phyloP scores from a whole-genome alignment of 139 green algal genomes.

The Chlorella sp. region DNA sequence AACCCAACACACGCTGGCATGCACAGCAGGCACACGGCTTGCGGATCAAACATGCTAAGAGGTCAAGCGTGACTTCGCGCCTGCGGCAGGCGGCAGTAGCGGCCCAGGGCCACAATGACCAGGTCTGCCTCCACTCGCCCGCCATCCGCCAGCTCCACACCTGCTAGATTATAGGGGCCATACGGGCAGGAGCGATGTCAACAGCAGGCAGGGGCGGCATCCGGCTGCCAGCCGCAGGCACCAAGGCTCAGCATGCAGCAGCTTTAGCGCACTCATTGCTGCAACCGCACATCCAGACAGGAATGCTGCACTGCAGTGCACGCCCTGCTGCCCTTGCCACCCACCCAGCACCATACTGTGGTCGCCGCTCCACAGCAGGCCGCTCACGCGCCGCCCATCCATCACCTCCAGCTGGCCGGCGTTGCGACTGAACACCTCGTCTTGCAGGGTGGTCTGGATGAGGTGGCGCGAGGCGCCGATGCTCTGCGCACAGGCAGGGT shows the following conservation, averaged over 20 bases:
- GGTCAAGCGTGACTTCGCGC: neutral
- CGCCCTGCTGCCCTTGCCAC: neutral
- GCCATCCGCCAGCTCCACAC: constrained; percentile 6
- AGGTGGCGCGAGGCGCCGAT: constrained; percentile 3
- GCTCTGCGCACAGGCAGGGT: neutral
- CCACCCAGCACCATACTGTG: neutral
- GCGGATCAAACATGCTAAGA: too few species aligned
- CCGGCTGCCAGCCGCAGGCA: too few species aligned
- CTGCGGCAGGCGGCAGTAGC: neutral
- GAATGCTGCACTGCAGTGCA: too few species aligned
- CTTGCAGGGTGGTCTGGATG: constrained; percentile 27
- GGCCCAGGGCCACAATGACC: constrained; percentile 8
- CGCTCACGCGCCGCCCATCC: neutral
- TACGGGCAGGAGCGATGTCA: neutral
- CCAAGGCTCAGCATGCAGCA: too few species aligned
- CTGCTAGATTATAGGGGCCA: neutral
- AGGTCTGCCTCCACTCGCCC: constrained; percentile 6
- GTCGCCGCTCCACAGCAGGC: constrained; percentile 21
- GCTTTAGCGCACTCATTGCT: too few species aligned
- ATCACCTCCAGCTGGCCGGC: neutral
- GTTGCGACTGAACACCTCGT: neutral
- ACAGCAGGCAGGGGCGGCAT: neutral
- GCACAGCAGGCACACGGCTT: too few species aligned
- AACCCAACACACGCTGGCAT: too few species aligned
- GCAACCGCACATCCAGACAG: too few species aligned